Percentiles rank a stretch among this genome's conserved stretches.
Evolutionary conservation across 495 filamentous ascomycete genomes (phyloP).

Genomic region (Xylaria venustula): DNA sequence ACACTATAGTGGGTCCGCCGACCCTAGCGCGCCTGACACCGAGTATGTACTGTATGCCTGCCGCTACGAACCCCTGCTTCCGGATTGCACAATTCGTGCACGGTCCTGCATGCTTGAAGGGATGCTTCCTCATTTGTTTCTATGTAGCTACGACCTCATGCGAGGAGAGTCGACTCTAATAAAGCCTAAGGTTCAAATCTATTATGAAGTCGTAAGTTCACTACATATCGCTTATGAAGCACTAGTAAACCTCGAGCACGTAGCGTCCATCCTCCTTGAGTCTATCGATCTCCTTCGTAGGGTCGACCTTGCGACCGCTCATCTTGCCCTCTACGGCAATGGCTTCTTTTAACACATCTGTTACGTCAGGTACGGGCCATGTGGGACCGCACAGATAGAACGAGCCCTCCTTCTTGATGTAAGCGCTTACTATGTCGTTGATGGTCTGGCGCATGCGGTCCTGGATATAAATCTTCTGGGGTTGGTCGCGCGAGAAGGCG

Average conservation of each 20-base stretch:
- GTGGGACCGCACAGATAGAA: constrained; percentile 98
- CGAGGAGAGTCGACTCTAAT: not conserved
- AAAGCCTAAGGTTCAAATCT: not conserved
- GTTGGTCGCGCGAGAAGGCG: constrained; percentile 95
- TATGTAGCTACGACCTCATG: not conserved
- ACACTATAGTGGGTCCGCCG: no score
- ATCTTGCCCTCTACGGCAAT: constrained; percentile 72
- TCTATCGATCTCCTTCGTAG: constrained; percentile 91
- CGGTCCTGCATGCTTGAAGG: not conserved
- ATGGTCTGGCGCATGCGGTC: constrained; percentile 92
- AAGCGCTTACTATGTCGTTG: constrained; percentile 82
- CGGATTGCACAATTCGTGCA: not conserved
- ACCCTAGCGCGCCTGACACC: no score
- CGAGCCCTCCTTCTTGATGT: constrained; percentile 80
- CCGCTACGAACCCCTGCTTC: not conserved
- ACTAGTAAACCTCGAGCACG: constrained; percentile 92
- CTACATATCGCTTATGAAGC: constrained; percentile 4
- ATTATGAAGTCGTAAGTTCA: constrained; percentile 2
- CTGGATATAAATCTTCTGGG: constrained; percentile 99
- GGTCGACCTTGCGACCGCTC: constrained; percentile 75
- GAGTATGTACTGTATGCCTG: not conserved
- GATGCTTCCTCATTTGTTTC: constrained; percentile 2
- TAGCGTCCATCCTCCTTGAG: constrained; percentile 93
- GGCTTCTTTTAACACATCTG: constrained; percentile 88
- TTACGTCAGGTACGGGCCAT: constrained; percentile 99